phyloP scores from a whole-genome alignment of 805 yeast genomes.

The Pichia nakasei region DNA sequence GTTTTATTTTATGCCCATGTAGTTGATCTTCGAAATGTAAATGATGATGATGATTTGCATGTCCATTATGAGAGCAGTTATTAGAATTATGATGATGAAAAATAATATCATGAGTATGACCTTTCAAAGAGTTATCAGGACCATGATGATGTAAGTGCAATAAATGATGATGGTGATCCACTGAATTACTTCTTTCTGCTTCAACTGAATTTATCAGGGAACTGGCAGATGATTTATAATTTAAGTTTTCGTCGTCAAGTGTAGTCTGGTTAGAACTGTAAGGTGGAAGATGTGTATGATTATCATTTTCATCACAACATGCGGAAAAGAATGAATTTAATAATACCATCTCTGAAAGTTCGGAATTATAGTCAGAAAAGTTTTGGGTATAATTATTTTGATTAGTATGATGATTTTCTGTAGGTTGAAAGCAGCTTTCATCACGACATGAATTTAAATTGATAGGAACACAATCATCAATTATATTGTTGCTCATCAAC shows the following conservation, averaged over 20 bases:
- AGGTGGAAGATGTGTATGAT: neutral
- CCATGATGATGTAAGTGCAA: constrained; percentile 13
- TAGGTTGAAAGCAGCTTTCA: neutral
- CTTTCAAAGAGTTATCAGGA: constrained; percentile 3
- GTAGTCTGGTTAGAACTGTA: neutral
- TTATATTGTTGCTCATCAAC: neutral
- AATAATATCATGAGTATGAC: constrained; percentile 13
- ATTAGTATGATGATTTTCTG: neutral
- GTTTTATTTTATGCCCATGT: constrained; percentile 20
- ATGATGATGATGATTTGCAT: constrained; percentile 21
- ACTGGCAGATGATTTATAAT: no score
- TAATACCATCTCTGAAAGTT: constrained; percentile 8
- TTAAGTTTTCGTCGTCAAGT: no score
- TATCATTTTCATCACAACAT: constrained; percentile 4
- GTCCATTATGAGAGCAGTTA: constrained; percentile 1
- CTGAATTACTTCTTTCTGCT: no score
- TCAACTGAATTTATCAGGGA: no score
- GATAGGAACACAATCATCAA: constrained; percentile 4
- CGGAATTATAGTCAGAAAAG: neutral
- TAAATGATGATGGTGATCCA: constrained; percentile 13
- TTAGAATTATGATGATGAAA: constrained; percentile 12
- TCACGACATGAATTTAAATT: constrained; percentile 7
- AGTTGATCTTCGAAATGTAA: constrained; percentile 22
- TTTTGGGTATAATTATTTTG: neutral
- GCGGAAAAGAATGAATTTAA: constrained; percentile 6